These are phyloP conservation scores for Purpureocillium takamizusanense DNA, from an alignment of 2,329 filamentous ascomycete genomes.

Conservation along the genomic window DNA sequence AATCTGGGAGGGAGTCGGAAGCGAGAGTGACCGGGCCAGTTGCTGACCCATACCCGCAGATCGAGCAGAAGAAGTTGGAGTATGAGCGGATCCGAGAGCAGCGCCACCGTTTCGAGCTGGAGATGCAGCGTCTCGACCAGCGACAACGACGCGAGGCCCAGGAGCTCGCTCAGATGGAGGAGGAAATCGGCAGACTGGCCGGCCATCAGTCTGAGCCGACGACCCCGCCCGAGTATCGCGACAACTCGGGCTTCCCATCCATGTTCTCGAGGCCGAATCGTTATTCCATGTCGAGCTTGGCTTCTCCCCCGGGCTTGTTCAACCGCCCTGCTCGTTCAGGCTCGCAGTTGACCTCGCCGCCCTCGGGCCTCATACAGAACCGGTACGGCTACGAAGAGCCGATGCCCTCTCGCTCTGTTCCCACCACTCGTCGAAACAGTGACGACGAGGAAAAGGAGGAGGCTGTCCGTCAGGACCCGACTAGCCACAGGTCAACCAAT, in stretches of 20 bases:
- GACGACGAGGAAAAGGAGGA: slow-evolving; percentile 83
- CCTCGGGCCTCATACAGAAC: slow-evolving; percentile 50
- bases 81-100: slow-evolving; percentile 88
- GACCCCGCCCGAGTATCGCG: slow-evolving; percentile 87
- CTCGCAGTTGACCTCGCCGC: slow-evolving; percentile 73
- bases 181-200: slow-evolving; percentile 57
- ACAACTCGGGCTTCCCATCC: slow-evolving; percentile 65
- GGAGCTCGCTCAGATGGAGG: slow-evolving; percentile 77
- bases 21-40: neutral
- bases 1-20: too few species aligned
- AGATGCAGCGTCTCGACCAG: slow-evolving; percentile 83
- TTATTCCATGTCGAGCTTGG: slow-evolving; percentile 82
- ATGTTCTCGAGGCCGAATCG: slow-evolving; percentile 78
- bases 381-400: slow-evolving; percentile 40
- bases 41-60: slow-evolving; percentile 44
- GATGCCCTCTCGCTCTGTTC: slow-evolving; percentile 77
- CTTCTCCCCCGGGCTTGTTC: slow-evolving; percentile 68
- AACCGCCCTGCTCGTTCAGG: slow-evolving; percentile 67
- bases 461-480: slow-evolving; percentile 58
- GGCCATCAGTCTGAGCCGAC: slow-evolving; percentile 91
- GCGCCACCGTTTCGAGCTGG: slow-evolving; percentile 79
- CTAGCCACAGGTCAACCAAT: slow-evolving; percentile 64
- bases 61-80: slow-evolving; percentile 88
- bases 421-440: slow-evolving; percentile 80
- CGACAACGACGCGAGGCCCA: slow-evolving; percentile 75